These are phyloP conservation scores for Cladophialophora bantiana DNA, from an alignment of 2,329 filamentous ascomycete genomes.

Conservation along the genomic window DNA sequence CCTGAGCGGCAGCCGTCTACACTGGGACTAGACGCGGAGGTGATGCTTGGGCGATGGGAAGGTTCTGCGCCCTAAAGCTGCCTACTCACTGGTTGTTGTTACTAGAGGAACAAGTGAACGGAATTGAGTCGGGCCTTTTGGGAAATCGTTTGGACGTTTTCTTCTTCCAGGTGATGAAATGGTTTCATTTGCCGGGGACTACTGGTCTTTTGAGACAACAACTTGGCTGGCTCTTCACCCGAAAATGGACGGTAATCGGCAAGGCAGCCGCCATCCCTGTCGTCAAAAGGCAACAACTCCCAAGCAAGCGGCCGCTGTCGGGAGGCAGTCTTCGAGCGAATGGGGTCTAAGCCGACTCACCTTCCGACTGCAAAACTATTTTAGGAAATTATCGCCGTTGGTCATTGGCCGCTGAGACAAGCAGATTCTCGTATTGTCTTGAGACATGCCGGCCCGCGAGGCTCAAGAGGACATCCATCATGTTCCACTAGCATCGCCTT, in stretches of 20 bases:
- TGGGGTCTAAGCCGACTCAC: not conserved
- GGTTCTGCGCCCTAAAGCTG: not conserved
- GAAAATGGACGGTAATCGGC: too few species aligned
- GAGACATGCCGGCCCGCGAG: too few species aligned
- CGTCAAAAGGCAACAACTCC: not conserved
- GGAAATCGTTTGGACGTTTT: not conserved
- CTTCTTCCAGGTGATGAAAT: not conserved
- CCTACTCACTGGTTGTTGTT: not conserved
- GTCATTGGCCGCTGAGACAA: not conserved
- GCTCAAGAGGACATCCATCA: too few species aligned
- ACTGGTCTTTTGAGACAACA: not conserved
- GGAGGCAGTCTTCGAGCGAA: not conserved
- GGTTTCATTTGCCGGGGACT: not conserved
- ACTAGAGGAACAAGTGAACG: not conserved
- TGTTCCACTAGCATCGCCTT: not conserved
- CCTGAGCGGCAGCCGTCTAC: not conserved
- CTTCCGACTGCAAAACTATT: not conserved
- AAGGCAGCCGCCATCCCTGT: not conserved
- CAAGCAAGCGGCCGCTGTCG: not conserved
- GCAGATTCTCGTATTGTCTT: not conserved
- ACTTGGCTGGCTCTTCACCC: too few species aligned
- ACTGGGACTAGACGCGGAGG: not conserved
- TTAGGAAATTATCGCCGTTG: not conserved
- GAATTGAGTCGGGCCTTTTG: not conserved
- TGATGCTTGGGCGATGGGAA: not conserved